A percentile compares a stretch with the other conserved stretches of the same genome.
Conservation (phyloP, 1,284 basidiomycete genomes). For the Bondarzewia mesenterica region DNA sequence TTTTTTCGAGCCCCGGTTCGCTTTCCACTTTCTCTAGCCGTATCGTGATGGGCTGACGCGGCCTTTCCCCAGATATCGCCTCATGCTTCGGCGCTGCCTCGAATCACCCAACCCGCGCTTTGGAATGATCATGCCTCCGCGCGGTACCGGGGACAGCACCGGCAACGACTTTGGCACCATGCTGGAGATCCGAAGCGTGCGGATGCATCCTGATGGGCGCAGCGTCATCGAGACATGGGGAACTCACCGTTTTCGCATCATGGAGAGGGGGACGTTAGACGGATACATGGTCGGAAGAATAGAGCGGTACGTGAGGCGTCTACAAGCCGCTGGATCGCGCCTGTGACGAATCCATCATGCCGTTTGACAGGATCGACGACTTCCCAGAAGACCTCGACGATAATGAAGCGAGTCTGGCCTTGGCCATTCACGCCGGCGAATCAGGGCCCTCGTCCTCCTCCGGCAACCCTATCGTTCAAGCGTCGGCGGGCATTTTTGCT, state of each 20-base stretch:
- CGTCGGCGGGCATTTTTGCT: neutral
- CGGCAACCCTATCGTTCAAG: neutral
- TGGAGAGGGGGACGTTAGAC: slow-evolving; percentile 77
- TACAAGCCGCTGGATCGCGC: no score
- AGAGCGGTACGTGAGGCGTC: slow-evolving; percentile 39
- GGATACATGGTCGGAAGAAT: slow-evolving; percentile 86
- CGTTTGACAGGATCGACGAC: slow-evolving; percentile 39
- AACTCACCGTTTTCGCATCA: slow-evolving; percentile 74
- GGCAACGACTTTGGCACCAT: slow-evolving; percentile 85
- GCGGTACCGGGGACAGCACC: slow-evolving; percentile 34
- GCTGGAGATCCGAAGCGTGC: slow-evolving; percentile 81
- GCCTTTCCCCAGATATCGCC: slow-evolving; percentile 46
- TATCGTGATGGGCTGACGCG: slow-evolving; percentile 4
- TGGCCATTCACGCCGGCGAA: slow-evolving; percentile 15
- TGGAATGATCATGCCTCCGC: slow-evolving; percentile 81
- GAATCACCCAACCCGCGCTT: slow-evolving; percentile 70
- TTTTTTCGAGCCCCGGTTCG: slow-evolving; percentile 82
- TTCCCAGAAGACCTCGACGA: slow-evolving; percentile 40
- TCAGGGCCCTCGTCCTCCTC: neutral
- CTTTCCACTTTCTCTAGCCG: neutral
- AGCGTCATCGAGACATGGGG: slow-evolving; percentile 88
- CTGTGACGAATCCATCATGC: neutral
- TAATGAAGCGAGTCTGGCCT: slow-evolving; percentile 22
- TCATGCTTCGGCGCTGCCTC: slow-evolving; percentile 91
- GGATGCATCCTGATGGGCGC: slow-evolving; percentile 84